These are phyloP conservation scores for Butyriboletus loyo DNA, from an alignment of 768 basidiomycete species.

Conservation along the genomic window DNA sequence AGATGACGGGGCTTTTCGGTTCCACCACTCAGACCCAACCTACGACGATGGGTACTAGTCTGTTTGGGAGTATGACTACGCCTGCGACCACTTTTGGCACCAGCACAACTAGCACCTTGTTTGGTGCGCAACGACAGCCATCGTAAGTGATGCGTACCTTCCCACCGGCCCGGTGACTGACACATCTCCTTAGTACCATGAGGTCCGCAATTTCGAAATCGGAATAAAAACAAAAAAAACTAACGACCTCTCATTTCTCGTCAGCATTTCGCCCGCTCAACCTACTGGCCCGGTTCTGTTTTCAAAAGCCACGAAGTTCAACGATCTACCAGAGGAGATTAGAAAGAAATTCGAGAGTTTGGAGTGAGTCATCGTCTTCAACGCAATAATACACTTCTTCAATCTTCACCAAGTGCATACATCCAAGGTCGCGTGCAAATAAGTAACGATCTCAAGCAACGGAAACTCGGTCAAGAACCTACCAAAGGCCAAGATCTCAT, in stretches of 20 bases:
- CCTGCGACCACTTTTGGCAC: constrained; percentile 4
- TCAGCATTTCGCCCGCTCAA: constrained; percentile 31
- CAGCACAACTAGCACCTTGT: constrained; percentile 13
- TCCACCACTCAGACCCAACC: constrained; percentile 21
- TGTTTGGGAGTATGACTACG: constrained; percentile 28
- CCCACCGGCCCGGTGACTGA: not conserved
- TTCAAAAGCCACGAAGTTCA: constrained; percentile 68
- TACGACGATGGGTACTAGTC: constrained; percentile 5
- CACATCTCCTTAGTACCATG: constrained; percentile 16
- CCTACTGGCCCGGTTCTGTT: constrained; percentile 28
- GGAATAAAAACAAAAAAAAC: not conserved
- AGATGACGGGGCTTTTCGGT: constrained; percentile 19
- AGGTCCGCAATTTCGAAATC: constrained; percentile 16
- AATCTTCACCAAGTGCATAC: constrained; percentile 45
- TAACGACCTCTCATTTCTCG: constrained; percentile 1
- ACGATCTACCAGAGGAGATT: constrained; percentile 70
- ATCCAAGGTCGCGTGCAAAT: constrained; percentile 81
- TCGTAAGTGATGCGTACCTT: constrained; percentile 21
- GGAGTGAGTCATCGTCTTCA: constrained; percentile 49
- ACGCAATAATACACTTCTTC: not conserved
- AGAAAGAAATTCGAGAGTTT: constrained; percentile 64
- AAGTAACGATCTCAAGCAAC: constrained; percentile 72
- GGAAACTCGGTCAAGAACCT: constrained; percentile 72
- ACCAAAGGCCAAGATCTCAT: constrained; percentile 70
- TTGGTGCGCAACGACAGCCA: constrained; percentile 31